Evolutionary conservation across 2,329 filamentous ascomycete species (phyloP).

Genomic region (Amylocarpus encephaloides): DNA sequence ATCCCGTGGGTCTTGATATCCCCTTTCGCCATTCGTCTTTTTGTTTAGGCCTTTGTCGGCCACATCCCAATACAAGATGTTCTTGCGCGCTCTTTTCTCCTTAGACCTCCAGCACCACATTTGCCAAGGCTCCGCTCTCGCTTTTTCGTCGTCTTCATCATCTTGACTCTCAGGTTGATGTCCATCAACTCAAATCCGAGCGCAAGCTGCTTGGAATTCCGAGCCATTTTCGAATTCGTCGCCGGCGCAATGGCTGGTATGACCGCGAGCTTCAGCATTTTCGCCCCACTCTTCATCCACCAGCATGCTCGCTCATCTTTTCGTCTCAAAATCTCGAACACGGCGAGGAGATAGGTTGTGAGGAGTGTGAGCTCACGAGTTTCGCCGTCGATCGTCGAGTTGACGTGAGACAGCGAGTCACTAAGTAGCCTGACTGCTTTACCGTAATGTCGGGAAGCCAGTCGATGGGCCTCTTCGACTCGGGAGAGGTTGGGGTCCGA

Average conservation of each 20-base stretch:
- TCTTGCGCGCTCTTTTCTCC: neutral
- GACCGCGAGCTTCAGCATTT: slow-evolving; percentile 7
- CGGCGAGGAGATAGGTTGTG: slow-evolving; percentile 9
- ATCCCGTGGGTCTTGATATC: neutral
- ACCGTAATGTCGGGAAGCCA: slow-evolving; percentile 7
- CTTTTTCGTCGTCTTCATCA: slow-evolving; percentile 1
- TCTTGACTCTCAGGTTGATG: slow-evolving; percentile 6
- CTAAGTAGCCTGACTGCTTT: slow-evolving; percentile 7
- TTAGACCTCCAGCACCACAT: neutral
- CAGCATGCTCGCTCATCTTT: slow-evolving; percentile 4
- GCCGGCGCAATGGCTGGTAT: neutral
- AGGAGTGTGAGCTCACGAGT: slow-evolving; percentile 11
- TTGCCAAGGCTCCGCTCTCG: neutral
- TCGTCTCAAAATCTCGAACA: slow-evolving; percentile 4
- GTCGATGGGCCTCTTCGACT: neutral
- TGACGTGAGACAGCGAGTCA: neutral
- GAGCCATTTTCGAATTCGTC: neutral
- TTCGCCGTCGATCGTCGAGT: neutral
- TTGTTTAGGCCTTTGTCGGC: neutral
- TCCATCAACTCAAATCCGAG: neutral
- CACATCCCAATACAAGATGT: neutral
- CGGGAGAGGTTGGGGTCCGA: neutral
- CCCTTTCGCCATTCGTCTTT: neutral
- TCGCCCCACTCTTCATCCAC: slow-evolving; percentile 8
- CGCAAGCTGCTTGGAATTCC: neutral